Conservation (phyloP, 2,329 filamentous ascomycete species). For the Amesomyces nigricolor region DNA sequence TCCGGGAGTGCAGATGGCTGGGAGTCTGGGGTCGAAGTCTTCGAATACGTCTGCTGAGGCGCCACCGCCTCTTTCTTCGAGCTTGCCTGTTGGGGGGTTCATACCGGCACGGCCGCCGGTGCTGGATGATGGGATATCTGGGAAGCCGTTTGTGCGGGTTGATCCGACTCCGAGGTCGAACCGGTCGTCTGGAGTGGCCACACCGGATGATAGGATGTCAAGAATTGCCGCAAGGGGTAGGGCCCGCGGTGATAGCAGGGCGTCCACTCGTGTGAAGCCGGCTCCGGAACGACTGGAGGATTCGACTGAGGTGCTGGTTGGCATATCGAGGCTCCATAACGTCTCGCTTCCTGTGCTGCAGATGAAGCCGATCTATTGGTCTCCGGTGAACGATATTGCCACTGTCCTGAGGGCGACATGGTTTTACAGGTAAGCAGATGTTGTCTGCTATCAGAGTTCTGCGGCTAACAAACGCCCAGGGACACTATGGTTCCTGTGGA, state of each 20-base stretch:
- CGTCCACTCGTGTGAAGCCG: constrained; percentile 6
- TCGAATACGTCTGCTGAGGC: constrained; percentile 11
- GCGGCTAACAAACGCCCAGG: constrained; percentile 28
- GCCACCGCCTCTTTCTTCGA: background rate
- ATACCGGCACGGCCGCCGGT: constrained; percentile 13
- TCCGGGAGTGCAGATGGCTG: constrained; percentile 13
- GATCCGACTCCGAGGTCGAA: constrained; percentile 23
- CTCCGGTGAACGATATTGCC: constrained; percentile 81
- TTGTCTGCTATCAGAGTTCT: background rate
- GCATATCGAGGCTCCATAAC: constrained; percentile 82
- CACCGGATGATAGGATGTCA: constrained; percentile 20
- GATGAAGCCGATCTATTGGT: constrained; percentile 99
- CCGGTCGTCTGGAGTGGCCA: constrained; percentile 18
- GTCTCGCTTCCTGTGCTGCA: constrained; percentile 75
- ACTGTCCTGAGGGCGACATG: constrained; percentile 81
- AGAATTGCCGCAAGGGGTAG: constrained; percentile 1
- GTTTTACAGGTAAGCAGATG: constrained; percentile 68
- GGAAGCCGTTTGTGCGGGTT: constrained; percentile 49
- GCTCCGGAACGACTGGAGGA: constrained; percentile 12
- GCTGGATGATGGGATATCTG: constrained; percentile 44
- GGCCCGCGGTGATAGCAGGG: constrained; percentile 25
- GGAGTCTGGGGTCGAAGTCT: constrained; percentile 13
- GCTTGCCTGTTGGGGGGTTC: constrained; percentile 6
- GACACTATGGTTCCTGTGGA: constrained; percentile 92
- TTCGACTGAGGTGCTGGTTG: constrained; percentile 66